Evolutionary conservation across 2,329 filamentous ascomycete genomes (phyloP), one percentile per base, ranked within the genome.

Genomic region (Corynespora cassiicola): DNA sequence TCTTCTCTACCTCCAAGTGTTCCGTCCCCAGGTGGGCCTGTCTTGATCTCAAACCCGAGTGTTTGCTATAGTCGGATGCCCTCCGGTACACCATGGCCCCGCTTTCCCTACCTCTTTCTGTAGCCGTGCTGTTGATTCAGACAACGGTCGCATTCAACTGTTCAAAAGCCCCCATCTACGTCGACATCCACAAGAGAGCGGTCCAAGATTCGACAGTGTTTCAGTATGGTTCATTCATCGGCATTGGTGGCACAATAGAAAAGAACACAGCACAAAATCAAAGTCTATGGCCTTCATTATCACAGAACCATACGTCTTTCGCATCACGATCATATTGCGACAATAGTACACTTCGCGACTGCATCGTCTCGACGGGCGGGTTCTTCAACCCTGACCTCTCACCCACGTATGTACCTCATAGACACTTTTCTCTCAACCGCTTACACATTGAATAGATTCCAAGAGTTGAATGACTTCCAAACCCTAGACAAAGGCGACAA

Each of bases 201-300:
- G 71, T 74, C n/a, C 64, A 72, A 33, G 65, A 66, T 31, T 64
- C 65, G 5, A 45, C 54, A 2, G 52, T 61, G 9, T 67, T 69
- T 31, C 70, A 73, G 38, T 74, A 74, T 59, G 72, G 72, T 31
- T 68, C 70, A 2, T 74, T 74, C 54, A 68, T 73, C 21, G 72
- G 72, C 14, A 55, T 72, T 7, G 71, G n/a, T n/a, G n/a, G n/a
- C n/a, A n/a, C n/a, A n/a, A n/a, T n/a, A n/a, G n/a, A n/a, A n/a
- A n/a, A n/a, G 71, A 7, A 63, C 63, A 6, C 68, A 15, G 64
- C 69, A 45, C 71, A 74, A 42, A 75, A 75, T 42, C 65, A 73
- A 33, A 73, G 69, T 30, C 49, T 72, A 11, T 73, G 69, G 70
- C 70, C 71, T 4, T 71, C 70, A 17, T 45, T 75, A 41, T 47